A percentile compares a stretch with the other conserved stretches of the same genome.
These are phyloP conservation scores for Scheffersomyces amazonensis DNA, from an alignment of 805 yeast species.

Conservation along the genomic window DNA sequence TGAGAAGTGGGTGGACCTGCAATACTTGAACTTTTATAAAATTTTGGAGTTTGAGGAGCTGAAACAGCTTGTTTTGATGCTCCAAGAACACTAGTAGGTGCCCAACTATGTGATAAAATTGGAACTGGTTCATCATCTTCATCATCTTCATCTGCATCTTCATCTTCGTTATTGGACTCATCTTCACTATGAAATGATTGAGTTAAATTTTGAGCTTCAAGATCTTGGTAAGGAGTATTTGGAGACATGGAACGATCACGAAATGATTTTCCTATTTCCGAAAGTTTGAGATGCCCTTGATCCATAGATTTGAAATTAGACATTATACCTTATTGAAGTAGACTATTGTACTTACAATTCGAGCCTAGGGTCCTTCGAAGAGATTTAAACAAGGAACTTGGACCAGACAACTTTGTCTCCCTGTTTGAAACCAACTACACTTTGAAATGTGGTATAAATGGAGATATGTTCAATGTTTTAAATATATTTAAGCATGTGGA, in stretches of 20 bases:
- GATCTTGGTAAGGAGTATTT: background rate
- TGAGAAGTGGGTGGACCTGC: constrained; percentile 2
- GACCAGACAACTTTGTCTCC: too few relatives aligned
- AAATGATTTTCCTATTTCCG: background rate
- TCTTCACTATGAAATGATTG: background rate
- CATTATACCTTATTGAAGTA: too few relatives aligned
- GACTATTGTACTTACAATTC: too few relatives aligned
- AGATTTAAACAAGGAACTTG: too few relatives aligned
- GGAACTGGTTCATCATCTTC: background rate
- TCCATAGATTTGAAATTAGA: too few relatives aligned
- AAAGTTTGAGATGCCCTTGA: too few relatives aligned
- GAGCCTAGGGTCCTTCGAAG: too few relatives aligned
- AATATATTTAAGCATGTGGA: too few relatives aligned
- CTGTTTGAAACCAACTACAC: too few relatives aligned
- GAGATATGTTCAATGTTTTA: too few relatives aligned
- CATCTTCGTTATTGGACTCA: too few relatives aligned
- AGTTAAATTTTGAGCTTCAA: background rate
- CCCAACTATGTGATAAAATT: background rate
- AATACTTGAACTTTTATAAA: constrained; percentile 1
- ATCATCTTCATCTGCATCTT: background rate
- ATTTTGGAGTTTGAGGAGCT: constrained; percentile 1
- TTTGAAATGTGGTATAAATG: too few relatives aligned
- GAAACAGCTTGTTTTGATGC: background rate
- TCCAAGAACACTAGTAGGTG: background rate
- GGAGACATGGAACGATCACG: background rate